A percentile compares a stretch with the other conserved stretches of the same genome.
Conservation (phyloP, 345 rosid genomes). For the Eutrema yunnanense region DNA sequence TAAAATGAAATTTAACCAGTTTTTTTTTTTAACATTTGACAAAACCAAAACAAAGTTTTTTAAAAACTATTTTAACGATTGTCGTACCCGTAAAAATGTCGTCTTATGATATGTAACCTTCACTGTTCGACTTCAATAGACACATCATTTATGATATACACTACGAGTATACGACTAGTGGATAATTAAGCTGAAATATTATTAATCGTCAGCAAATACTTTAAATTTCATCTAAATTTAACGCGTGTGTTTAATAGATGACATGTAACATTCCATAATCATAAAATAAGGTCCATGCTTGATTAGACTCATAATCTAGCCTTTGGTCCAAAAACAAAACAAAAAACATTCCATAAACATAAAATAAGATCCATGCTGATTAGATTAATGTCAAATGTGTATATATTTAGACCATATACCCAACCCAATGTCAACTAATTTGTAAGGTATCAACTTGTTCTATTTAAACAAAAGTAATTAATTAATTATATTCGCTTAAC, state of each 20-base stretch:
- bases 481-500: background rate
- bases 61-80: background rate
- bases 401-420: background rate
- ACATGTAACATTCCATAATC: constrained; percentile 13
- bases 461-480: background rate
- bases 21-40: background rate
- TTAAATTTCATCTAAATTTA: background rate
- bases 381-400: background rate
- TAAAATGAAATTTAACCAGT: background rate
- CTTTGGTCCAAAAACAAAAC: too few relatives aligned
- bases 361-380: constrained; percentile 4
- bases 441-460: constrained; percentile 16
- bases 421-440: constrained; percentile 3
- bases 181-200: background rate
- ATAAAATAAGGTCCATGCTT: too few relatives aligned
- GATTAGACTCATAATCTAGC: background rate
- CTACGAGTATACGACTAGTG: background rate
- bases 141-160: background rate
- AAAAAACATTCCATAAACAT: constrained; percentile 13
- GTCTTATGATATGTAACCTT: background rate
- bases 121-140: background rate
- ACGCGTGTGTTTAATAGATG: background rate
- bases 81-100: too few relatives aligned
- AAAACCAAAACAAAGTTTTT: too few relatives aligned
- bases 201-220: background rate